phyloP scores from a whole-genome alignment of 495 filamentous ascomycete species.

The Paragyromitra xinjiangensis region DNA sequence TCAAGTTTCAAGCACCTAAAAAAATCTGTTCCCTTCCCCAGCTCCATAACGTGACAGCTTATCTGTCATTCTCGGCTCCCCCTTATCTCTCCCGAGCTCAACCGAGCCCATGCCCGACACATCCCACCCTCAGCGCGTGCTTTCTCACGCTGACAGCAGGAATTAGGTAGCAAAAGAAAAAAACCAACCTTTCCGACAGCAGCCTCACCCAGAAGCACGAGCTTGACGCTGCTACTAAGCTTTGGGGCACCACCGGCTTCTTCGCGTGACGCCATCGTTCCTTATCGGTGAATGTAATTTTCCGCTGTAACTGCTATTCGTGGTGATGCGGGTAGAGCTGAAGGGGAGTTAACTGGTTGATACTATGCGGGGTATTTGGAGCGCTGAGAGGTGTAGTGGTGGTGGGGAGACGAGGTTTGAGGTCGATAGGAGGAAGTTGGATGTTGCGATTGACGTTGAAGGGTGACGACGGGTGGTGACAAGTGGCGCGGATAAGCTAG shows the following conservation, averaged over 20 bases:
- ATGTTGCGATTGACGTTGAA: constrained; percentile 32
- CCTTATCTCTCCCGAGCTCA: constrained; percentile 43
- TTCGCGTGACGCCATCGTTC: constrained; percentile 56
- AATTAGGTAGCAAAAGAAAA: background rate
- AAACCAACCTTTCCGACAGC: constrained; percentile 91
- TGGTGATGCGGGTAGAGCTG: constrained; percentile 12
- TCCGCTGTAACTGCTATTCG: constrained; percentile 35
- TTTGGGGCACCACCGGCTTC: constrained; percentile 72
- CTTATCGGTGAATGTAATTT: constrained; percentile 14
- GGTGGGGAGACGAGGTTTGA: constrained; percentile 40
- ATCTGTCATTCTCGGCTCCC: constrained; percentile 31
- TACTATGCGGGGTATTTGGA: constrained; percentile 14
- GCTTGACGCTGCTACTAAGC: constrained; percentile 98
- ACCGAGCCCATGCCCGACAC: constrained; percentile 2
- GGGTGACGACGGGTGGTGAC: constrained; percentile 37
- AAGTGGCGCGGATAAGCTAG: constrained; percentile 28
- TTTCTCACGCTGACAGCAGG: background rate
- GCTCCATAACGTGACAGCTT: constrained; percentile 21
- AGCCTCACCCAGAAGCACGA: constrained; percentile 94
- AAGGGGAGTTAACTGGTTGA: constrained; percentile 12
- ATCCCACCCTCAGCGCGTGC: background rate
- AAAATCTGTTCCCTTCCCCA: background rate
- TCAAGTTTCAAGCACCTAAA: constrained; percentile 8
- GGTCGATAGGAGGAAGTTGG: constrained; percentile 35
- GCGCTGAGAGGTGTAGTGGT: constrained; percentile 21